A percentile compares a stretch with the other conserved stretches of the same genome.
These are phyloP conservation scores for Chlorella ohadii DNA, from an alignment of 139 green algal species.

Conservation along the genomic window DNA sequence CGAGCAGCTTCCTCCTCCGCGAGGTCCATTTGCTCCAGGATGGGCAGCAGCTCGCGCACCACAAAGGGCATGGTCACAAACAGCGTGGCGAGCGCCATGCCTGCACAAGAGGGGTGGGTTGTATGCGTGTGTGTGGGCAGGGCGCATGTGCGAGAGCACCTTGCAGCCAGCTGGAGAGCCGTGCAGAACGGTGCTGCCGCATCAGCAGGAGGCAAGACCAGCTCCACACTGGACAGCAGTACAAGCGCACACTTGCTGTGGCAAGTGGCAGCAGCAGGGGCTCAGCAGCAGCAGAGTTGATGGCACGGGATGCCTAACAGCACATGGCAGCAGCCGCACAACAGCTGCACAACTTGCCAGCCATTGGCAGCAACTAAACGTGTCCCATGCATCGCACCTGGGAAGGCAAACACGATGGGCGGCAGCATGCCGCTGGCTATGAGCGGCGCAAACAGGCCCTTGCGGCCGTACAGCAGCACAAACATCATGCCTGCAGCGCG, in stretches of 20 bases:
- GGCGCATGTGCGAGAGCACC: no score
- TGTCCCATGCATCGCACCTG: constrained; percentile 55
- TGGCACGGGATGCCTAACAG: no score
- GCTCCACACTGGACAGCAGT: no score
- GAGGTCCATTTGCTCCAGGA: constrained; percentile 84
- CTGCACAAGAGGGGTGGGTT: constrained; percentile 40
- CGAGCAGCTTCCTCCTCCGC: constrained; percentile 85
- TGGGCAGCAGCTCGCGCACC: constrained; percentile 87
- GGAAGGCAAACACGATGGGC: constrained; percentile 88
- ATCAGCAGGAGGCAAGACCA: no score
- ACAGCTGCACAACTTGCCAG: background rate
- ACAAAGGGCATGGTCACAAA: constrained; percentile 94
- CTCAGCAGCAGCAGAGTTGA: no score
- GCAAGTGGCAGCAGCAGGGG: no score
- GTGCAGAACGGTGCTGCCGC: no score
- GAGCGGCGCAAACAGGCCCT: constrained; percentile 84
- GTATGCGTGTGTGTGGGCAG: no score
- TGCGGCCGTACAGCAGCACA: constrained; percentile 88
- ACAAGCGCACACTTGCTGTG: no score
- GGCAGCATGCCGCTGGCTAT: constrained; percentile 69
- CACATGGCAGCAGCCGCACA: no score
- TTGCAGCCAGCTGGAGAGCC: no score
- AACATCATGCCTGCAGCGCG: constrained; percentile 78
- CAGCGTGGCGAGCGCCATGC: constrained; percentile 88
- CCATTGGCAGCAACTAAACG: background rate